Evolutionary conservation across 768 basidiomycete species (phyloP).

Genomic region (Tylopilus balloui): DNA sequence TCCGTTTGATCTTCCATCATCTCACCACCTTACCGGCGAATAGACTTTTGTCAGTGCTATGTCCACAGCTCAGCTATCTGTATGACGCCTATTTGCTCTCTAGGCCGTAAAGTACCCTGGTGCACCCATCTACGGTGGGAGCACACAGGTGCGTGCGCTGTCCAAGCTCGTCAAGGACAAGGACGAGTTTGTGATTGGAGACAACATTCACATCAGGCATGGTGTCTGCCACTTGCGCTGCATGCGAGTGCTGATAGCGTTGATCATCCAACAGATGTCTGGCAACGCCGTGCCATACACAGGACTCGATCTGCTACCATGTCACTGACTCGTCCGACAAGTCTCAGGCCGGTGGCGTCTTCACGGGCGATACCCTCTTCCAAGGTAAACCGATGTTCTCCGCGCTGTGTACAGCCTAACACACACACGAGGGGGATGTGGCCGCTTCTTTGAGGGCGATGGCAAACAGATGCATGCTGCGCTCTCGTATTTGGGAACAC

Average conservation of each 20-base stretch:
- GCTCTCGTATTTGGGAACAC: conserved; percentile 56
- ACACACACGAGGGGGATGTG: conserved; percentile 66
- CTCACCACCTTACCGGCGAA: conserved; percentile 8
- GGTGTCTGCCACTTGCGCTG: conserved; percentile 7
- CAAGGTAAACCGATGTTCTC: conserved; percentile 25
- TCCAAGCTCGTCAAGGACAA: conserved; percentile 76
- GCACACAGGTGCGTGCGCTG: conserved; percentile 58
- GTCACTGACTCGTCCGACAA: conserved; percentile 48
- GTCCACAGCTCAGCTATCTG: background rate
- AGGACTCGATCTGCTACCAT: conserved; percentile 93
- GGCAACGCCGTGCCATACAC: conserved; percentile 91
- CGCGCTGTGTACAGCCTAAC: background rate
- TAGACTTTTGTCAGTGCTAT: conserved; percentile 30
- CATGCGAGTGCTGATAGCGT: conserved; percentile 3
- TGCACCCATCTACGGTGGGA: conserved; percentile 74
- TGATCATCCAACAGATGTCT: conserved; percentile 51
- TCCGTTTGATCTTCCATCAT: conserved; percentile 1
- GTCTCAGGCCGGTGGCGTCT: conserved; percentile 67
- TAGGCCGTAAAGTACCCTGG: conserved; percentile 44
- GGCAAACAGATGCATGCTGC: conserved; percentile 78
- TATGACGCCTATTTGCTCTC: conserved; percentile 16
- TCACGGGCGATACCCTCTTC: conserved; percentile 95
- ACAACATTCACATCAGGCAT: conserved; percentile 59
- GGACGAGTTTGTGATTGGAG: conserved; percentile 72
- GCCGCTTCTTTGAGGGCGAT: conserved; percentile 90